A percentile compares a stretch with the other conserved stretches of the same genome.
These are phyloP conservation scores for Ailanthus altissimus DNA, from an alignment of 345 rosid genomes.

Conservation along the genomic window DNA sequence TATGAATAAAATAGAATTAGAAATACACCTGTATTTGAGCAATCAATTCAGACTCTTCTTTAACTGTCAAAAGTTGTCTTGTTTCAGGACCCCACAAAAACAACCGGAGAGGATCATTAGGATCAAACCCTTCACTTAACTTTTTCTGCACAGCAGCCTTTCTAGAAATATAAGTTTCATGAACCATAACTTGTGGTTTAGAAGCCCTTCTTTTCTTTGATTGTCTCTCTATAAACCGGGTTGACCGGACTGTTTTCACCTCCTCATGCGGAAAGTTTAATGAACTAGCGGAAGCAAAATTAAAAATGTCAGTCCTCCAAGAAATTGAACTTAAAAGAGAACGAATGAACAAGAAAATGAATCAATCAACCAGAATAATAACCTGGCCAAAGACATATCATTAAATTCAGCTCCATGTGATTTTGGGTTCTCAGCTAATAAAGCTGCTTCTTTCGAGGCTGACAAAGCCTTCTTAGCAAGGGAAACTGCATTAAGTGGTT, in stretches of 20 bases:
- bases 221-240: constrained; percentile 55
- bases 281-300: constrained; percentile 41
- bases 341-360: constrained; percentile 5
- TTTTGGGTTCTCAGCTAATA: constrained; percentile 41
- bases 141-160: constrained; percentile 45
- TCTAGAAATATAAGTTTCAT: constrained; percentile 40
- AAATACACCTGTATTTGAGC: constrained; percentile 65
- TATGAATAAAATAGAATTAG: constrained; percentile 12
- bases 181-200: constrained; percentile 35
- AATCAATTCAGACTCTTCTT: constrained; percentile 72
- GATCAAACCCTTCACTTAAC: constrained; percentile 47
- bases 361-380: constrained; percentile 23
- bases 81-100: constrained; percentile 86
- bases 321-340: neutral
- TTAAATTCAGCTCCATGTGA: constrained; percentile 30
- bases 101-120: constrained; percentile 63
- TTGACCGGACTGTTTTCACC: constrained; percentile 61
- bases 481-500: constrained; percentile 43
- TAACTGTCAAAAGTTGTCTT: constrained; percentile 65
- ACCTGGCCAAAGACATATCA: constrained; percentile 57
- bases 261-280: constrained; percentile 36
- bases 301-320: constrained; percentile 22
- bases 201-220: constrained; percentile 55
- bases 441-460: constrained; percentile 71
- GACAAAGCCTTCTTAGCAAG: constrained; percentile 74